These are phyloP conservation scores for Cordyceps fumosorosea DNA, from an alignment of 2,329 filamentous ascomycete species.

Conservation along the genomic window DNA sequence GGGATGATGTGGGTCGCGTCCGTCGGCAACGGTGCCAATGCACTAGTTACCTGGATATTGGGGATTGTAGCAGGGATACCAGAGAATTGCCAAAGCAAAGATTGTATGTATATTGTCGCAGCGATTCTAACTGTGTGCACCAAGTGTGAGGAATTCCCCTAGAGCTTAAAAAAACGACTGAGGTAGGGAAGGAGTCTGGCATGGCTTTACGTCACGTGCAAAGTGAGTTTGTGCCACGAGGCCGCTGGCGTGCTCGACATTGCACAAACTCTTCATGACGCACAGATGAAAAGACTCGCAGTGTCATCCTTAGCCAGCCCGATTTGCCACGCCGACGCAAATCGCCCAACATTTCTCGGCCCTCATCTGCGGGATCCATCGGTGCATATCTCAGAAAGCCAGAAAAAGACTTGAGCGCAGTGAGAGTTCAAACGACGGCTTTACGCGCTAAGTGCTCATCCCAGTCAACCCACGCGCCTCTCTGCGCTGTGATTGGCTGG, in stretches of 20 bases:
- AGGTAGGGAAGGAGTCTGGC: background rate
- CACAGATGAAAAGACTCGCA: background rate
- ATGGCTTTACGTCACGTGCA: slow-evolving; percentile 7
- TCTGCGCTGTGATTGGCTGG: slow-evolving; percentile 22
- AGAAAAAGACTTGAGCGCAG: background rate
- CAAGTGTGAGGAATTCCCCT: too few species aligned
- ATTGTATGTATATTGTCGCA: too few species aligned
- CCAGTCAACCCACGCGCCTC: slow-evolving; percentile 6
- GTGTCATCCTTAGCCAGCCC: background rate
- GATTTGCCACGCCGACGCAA: background rate
- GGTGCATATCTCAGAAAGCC: background rate
- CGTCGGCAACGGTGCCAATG: background rate
- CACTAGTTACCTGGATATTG: background rate
- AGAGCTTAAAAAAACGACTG: too few species aligned
- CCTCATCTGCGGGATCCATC: background rate
- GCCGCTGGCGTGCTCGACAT: background rate
- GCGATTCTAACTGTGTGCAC: background rate
- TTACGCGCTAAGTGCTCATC: slow-evolving; percentile 2
- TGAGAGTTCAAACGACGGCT: background rate
- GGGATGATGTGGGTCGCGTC: background rate
- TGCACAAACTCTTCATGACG: background rate
- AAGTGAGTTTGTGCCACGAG: slow-evolving; percentile 1
- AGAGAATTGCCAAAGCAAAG: too few species aligned
- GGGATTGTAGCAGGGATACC: background rate
- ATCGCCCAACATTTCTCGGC: background rate